Conservation (phyloP, 1,284 basidiomycete species). For the Agaricales sp. region DNA sequence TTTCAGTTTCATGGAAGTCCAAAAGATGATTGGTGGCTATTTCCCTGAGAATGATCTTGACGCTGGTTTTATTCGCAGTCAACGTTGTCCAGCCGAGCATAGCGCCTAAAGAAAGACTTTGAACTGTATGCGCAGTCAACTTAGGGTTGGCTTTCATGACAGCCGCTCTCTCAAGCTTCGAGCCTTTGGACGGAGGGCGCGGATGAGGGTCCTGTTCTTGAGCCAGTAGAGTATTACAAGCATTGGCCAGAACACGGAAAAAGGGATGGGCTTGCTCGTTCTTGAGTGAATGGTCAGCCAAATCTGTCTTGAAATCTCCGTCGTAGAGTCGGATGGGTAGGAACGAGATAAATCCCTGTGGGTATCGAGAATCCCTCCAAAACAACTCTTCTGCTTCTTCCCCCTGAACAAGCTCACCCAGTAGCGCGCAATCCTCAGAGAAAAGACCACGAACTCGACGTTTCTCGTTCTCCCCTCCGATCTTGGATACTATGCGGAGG, state of each 20-base stretch:
- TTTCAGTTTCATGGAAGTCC: conserved; percentile 17
- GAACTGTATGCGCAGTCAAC: conserved; percentile 59
- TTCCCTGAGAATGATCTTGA: conserved; percentile 61
- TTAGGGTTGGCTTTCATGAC: conserved; percentile 46
- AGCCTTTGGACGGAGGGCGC: conserved; percentile 12
- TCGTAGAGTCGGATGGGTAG: conserved; percentile 45
- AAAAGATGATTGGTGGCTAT: conserved; percentile 21
- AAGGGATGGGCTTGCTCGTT: conserved; percentile 18
- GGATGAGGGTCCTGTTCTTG: conserved; percentile 29
- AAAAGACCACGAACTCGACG: conserved; percentile 50
- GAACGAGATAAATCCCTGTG: conserved; percentile 36
- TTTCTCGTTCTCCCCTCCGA: conserved; percentile 56
- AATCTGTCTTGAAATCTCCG: background rate
- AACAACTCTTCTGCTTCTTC: conserved; percentile 4
- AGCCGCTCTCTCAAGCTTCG: conserved; percentile 36
- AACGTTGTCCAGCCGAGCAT: conserved; percentile 69
- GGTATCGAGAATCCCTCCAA: conserved; percentile 42
- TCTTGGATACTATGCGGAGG: conserved; percentile 59
- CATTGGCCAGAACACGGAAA: conserved; percentile 32
- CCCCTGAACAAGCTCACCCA: background rate
- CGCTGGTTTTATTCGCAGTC: conserved; percentile 69
- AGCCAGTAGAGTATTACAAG: conserved; percentile 41
- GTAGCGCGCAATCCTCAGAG: conserved; percentile 11
- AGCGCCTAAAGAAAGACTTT: conserved; percentile 61
- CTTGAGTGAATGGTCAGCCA: background rate